Percentiles rank a stretch among this genome's conserved stretches.
Evolutionary conservation across 345 rosid species (phyloP).

Genomic region (Arabidopsis arenosa): DNA sequence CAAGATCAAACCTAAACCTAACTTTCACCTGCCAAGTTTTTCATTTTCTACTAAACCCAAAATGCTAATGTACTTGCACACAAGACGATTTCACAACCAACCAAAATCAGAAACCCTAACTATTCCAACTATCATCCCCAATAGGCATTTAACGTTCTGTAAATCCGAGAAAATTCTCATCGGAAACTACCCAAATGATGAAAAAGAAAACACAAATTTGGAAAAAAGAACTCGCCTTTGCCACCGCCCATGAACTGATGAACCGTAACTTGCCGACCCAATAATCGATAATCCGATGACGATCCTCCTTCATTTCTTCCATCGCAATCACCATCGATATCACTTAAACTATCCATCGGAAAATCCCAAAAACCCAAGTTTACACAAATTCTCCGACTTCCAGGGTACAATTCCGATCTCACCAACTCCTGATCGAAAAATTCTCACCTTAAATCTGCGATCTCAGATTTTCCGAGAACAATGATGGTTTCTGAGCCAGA

Average conservation of each 20-base stretch:
- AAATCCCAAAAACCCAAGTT: background rate
- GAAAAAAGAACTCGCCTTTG: slow-evolving; percentile 41
- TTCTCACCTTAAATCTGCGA: slow-evolving; percentile 19
- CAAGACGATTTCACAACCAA: background rate
- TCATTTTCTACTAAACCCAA: background rate
- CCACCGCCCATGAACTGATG: slow-evolving; percentile 63
- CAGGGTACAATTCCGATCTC: background rate
- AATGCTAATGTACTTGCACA: background rate
- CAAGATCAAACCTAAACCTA: slow-evolving; percentile 34
- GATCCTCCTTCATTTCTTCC: slow-evolving; percentile 40
- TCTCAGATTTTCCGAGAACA: slow-evolving; percentile 1
- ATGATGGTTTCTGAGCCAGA: background rate
- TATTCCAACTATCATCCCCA: slow-evolving; percentile 11
- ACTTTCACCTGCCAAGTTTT: slow-evolving; percentile 25
- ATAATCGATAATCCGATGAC: slow-evolving; percentile 43
- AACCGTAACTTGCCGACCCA: slow-evolving; percentile 49
- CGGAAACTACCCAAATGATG: slow-evolving; percentile 1
- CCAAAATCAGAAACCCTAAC: slow-evolving; percentile 36
- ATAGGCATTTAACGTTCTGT: background rate
- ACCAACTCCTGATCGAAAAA: background rate
- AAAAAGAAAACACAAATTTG: background rate
- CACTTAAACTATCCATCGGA: slow-evolving; percentile 48
- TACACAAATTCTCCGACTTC: background rate
- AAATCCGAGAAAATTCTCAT: background rate
- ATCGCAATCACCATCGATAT: slow-evolving; percentile 43